phyloP scores from a whole-genome alignment of 176 grass and related monocot genomes.

The Musa troglodytarum region DNA sequence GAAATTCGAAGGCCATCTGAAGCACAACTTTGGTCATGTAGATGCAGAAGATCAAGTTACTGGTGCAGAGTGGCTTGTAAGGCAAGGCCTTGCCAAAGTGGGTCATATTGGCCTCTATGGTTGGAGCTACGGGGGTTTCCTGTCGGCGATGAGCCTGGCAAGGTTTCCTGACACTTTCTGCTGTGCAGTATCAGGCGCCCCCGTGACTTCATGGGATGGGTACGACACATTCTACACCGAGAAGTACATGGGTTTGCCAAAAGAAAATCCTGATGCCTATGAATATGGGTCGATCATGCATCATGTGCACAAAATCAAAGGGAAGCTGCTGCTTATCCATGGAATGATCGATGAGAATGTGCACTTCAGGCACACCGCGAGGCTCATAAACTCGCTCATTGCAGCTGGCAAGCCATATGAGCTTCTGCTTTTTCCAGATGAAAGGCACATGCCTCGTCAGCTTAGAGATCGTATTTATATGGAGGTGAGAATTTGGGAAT shows the following conservation, averaged over 20 bases:
- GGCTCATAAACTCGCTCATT: constrained; percentile 71
- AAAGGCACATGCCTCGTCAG: constrained; percentile 85
- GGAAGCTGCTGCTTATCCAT: constrained; percentile 78
- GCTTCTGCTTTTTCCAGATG: constrained; percentile 86
- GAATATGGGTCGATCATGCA: constrained; percentile 82
- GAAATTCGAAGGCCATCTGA: constrained; percentile 81
- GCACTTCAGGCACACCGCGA: constrained; percentile 93
- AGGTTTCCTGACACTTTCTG: constrained; percentile 62
- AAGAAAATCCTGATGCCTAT: constrained; percentile 54
- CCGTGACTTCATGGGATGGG: constrained; percentile 90
- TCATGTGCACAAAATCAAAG: constrained; percentile 63
- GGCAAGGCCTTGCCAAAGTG: constrained; percentile 69
- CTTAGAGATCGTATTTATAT: constrained; percentile 76
- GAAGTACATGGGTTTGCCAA: constrained; percentile 86
- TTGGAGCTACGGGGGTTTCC: constrained; percentile 96
- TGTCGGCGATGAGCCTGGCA: constrained; percentile 80
- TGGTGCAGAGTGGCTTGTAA: constrained; percentile 88
- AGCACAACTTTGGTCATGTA: constrained; percentile 61
- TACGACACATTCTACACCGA: constrained; percentile 98
- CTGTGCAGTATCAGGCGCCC: constrained; percentile 84
- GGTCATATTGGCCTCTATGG: constrained; percentile 92
- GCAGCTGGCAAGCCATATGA: constrained; percentile 72
- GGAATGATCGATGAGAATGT: constrained; percentile 99
- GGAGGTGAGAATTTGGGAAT: constrained; percentile 96
- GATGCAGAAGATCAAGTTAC: constrained; percentile 85